Conservation (phyloP, 192 early-diverging fungal species). For the Chytriomyces confervae region DNA sequence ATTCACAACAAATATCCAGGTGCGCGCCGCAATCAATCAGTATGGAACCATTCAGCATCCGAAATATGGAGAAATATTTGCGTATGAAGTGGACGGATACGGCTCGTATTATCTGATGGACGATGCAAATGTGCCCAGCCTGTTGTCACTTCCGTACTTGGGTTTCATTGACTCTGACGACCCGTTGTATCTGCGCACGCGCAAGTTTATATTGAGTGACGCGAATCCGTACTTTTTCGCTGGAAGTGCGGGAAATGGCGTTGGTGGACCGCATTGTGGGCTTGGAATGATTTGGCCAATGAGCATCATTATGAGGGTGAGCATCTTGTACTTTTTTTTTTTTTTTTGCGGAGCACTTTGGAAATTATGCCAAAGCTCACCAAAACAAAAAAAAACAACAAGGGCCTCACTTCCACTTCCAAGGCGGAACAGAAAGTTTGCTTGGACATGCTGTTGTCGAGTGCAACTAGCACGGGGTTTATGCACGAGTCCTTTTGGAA, state of each 20-base stretch:
- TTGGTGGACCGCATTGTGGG: constrained; percentile 70
- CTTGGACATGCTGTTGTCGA: constrained; percentile 58
- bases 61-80: constrained; percentile 62
- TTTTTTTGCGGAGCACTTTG: too few species aligned
- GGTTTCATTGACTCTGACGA: constrained; percentile 60
- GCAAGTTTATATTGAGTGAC: constrained; percentile 63
- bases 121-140: constrained; percentile 72
- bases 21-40: constrained; percentile 57
- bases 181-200: constrained; percentile 62
- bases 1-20: constrained; percentile 18
- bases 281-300: constrained; percentile 73
- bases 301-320: constrained; percentile 56
- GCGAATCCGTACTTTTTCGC: constrained; percentile 72
- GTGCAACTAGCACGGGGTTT: constrained; percentile 60
- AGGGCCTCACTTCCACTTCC: constrained; percentile 53
- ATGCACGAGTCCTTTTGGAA: constrained; percentile 72
- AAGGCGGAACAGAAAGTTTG: constrained; percentile 59
- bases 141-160: constrained; percentile 65
- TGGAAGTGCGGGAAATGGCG: constrained; percentile 55
- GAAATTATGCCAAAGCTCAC: too few species aligned
- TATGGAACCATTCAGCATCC: constrained; percentile 60
- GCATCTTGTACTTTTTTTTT: too few species aligned
- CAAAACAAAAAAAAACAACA: too few species aligned
- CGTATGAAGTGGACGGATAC: constrained; percentile 76
- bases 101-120: constrained; percentile 71